Base-by-base conservation (phyloP, 805 yeast species). In the Sugiyamaella mastotermitis region DNA sequence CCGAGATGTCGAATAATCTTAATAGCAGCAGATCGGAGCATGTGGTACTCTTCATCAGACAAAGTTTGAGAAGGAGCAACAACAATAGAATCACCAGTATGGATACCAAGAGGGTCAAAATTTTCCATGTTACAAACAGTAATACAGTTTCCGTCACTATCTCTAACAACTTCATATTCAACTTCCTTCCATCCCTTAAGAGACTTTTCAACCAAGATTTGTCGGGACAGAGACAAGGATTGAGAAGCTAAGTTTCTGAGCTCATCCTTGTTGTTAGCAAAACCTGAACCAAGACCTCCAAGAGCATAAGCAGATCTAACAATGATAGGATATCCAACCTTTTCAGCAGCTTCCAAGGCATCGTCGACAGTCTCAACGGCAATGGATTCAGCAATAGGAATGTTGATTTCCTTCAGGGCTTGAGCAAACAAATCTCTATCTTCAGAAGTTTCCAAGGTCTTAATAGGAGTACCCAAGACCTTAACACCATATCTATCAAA, bases 51-150 rank as follows among this genome's bases (percentile, higher is more conserved):
- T 61, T 85, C 96, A 60, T 90, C 97, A 14, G 95, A 83, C 48
- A 90, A 69, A 30, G 98, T 90, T 70, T 90, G 98, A 31, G 97
- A 88, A 35, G 98, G 98, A 38, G 98, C 98, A 57, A 90, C 95
- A 41, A 90, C 98, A 57, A 90, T 92, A 39, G 97, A 92, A 64
- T 90, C 98, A 74, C 98, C 98, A 43, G 98, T 90, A 61, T 90
- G 98, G 56, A 90, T 88, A 61, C 98, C 98, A 53, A 90, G 74
- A 33, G 98, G 98, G 66, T 90, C 98, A 52, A 90, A 90, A 68
- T 90, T 90, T 69, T 90, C 98, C 98, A 90, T 90, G 69, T 90
- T 90, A 76, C 98, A 90, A 38, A 90, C 98, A 31, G 98, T 90
- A 61, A 90, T 90, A 74, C 98, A 90, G 75, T 90, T 90, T 51